Percentiles rank a stretch among this genome's conserved stretches.
phyloP scores from a whole-genome alignment of 192 early-diverging fungal genomes.

The Linderina pennispora region DNA sequence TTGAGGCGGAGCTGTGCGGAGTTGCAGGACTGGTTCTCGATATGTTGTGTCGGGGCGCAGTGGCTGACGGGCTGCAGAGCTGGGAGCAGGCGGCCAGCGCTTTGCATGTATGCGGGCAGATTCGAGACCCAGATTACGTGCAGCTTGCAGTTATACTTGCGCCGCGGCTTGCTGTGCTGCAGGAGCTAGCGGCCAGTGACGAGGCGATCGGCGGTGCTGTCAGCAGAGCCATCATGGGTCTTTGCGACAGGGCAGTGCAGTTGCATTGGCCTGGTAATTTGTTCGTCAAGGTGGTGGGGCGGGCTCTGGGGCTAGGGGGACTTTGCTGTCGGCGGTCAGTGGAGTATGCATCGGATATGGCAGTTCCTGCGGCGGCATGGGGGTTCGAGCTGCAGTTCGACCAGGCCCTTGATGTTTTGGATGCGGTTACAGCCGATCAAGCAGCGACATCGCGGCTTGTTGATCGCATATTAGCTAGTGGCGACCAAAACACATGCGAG shows the following conservation, averaged over 20 bases:
- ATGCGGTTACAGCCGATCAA: background rate
- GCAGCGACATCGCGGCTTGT: background rate
- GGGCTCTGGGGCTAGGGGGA: constrained; percentile 4
- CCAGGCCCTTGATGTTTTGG: constrained; percentile 16
- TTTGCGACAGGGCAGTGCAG: constrained; percentile 23
- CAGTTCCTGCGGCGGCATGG: constrained; percentile 16
- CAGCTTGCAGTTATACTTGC: constrained; percentile 15
- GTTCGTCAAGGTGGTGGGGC: constrained; percentile 3
- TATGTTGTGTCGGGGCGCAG: too few species aligned
- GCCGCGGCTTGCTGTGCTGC: too few species aligned
- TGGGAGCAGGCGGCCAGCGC: constrained; percentile 32
- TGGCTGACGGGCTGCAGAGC: too few species aligned
- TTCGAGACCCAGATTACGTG: constrained; percentile 7
- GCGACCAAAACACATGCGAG: too few species aligned
- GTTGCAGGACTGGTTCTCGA: constrained; percentile 19
- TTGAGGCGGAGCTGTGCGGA: constrained; percentile 22
- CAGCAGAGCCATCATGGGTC: constrained; percentile 6
- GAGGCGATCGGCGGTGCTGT: constrained; percentile 1
- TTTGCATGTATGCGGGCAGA: constrained; percentile 4
- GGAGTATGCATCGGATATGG: background rate
- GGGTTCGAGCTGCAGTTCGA: constrained; percentile 19
- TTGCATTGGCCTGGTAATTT: constrained; percentile 13
- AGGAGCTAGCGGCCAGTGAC: too few species aligned
- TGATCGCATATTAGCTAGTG: too few species aligned
- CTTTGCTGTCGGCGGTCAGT: background rate